Evolutionary conservation across 202 grass and related monocot species (phyloP), one percentile per base, ranked within the genome.

Genomic region (Panicum virgatum): DNA sequence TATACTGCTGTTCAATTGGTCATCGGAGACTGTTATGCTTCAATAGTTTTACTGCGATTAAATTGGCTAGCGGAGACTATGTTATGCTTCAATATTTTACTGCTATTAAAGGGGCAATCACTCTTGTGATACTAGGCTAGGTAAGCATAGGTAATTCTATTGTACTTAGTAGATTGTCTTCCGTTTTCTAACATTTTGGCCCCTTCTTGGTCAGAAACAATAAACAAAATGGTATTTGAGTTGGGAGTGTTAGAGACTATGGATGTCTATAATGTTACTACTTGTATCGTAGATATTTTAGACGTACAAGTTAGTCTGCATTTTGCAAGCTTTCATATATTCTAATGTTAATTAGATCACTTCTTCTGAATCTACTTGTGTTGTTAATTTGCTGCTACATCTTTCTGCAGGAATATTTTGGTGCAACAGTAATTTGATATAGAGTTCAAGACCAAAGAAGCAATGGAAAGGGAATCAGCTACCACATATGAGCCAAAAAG

Each of bases 401-500:
- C 6, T 42, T 80, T 86, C 44, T 88, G 51, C 83, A 97, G 94
- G 74, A 62, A 11, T 77, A 67, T 54, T 85, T 85, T 89, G 45
- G 69, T 72, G 66, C 16, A 75, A 29, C 48, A 80, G n/a, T n/a
- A n/a, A 58, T 50, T 80, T 77, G 74, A 62, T 68, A 61, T 78
- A 60, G n/a, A 86, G 85, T 68, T 78, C 5, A 62, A 27, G 63
- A 30, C 60, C 46, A 61, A 73, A 80, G 67, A 60, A 69, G 78
- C 54, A 45, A 87, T 87, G 72, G 88, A 91, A 20, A 89, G 46
- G 62, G 89, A 72, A 86, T 87, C 90, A 69, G 48, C 93, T 84
- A 57, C 82, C 68, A 69, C 52, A 12, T 87, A 78, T 66, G 96
- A 96, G 74, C 80, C 83, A 59, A 95, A 88, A 86, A 86, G 53